Evolutionary conservation across 2,329 filamentous ascomycete genomes (phyloP), one percentile per base, ranked within the genome.

Genomic region (Cercospora beticola): DNA sequence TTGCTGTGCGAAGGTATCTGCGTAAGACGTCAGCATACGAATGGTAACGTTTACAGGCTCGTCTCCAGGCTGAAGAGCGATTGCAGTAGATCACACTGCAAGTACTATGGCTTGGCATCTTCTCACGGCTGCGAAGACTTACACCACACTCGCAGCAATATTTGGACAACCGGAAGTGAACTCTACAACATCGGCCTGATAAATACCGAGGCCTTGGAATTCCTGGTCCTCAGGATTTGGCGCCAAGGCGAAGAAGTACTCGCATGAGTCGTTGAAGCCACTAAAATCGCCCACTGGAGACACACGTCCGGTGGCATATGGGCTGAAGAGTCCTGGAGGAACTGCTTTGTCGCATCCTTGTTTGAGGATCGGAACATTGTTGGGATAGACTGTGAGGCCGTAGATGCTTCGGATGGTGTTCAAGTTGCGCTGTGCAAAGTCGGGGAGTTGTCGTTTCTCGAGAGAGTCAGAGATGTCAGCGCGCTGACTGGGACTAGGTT

Each of bases 171-270:
- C 68, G 2, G 67, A 70, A 1, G 65, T 69, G 56, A 72, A 73
- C 23, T 72, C 68, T 2, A 75, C 72, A 4, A 77, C 65, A 18
- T 75, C 72, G 3, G 74, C 72, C 43, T 72, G 66, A 52, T 71
- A 73, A 23, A 77, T 66, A 0, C 65, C 73, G 9, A 68, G 33
- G 1, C 73, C 71, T 9, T 77, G 76, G n/a, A 63, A 68, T n/a
- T 70, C 70, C 9, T 46, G 67, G 33, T 71, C 72, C 8, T 67
- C 49, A 2, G 76, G 76, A 8, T 77, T 54, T 0, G 80, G 80
- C 1, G 82, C 76, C 5, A 83, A 75, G 3, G 80, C 81, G 66
- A 83, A 83, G 71, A 83, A 83, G 71, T 82, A 83, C 74, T 83
- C 81, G 64, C 81, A 80, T 18, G 78, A 80, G 61, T 82, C 79